Conservation (phyloP, 257 asterid species). For the Solanum sitiens region DNA sequence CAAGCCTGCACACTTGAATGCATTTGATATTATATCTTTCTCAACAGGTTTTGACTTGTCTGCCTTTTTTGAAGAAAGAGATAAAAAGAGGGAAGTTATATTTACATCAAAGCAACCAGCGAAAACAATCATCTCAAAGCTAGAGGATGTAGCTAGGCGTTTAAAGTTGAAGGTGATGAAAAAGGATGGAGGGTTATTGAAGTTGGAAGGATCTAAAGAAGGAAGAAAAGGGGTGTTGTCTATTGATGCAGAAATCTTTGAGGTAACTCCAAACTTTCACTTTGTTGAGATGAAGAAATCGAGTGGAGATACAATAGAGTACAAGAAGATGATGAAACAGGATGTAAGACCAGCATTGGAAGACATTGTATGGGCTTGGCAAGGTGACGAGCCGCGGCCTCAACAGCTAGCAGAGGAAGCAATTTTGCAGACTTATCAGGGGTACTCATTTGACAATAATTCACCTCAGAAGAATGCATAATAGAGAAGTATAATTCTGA, state of each 20-base stretch:
- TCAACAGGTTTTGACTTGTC: conserved; percentile 77
- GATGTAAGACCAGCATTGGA: conserved; percentile 47
- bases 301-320: conserved; percentile 65
- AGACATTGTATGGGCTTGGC: conserved; percentile 81
- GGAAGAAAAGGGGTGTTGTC: conserved; percentile 59
- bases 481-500: not conserved
- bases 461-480: not conserved
- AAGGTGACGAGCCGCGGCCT: conserved; percentile 28
- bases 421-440: not conserved
- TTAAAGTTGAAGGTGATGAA: conserved; percentile 50
- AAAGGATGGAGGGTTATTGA: conserved; percentile 52
- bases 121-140: conserved; percentile 42
- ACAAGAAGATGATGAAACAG: conserved; percentile 48
- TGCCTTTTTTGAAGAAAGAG: conserved; percentile 46
- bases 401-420: conserved; percentile 5
- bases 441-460: not conserved
- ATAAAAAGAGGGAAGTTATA: conserved; percentile 30
- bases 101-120: conserved; percentile 52
- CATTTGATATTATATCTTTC: conserved; percentile 71
- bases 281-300: conserved; percentile 60
- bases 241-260: conserved; percentile 64
- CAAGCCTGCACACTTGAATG: conserved; percentile 44
- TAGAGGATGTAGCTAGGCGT: conserved; percentile 51
- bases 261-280: conserved; percentile 46
- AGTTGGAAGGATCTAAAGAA: conserved; percentile 36